Evolutionary conservation across 176 grass and related monocot genomes (phyloP).

Genomic region (Alloteropsis semialata): DNA sequence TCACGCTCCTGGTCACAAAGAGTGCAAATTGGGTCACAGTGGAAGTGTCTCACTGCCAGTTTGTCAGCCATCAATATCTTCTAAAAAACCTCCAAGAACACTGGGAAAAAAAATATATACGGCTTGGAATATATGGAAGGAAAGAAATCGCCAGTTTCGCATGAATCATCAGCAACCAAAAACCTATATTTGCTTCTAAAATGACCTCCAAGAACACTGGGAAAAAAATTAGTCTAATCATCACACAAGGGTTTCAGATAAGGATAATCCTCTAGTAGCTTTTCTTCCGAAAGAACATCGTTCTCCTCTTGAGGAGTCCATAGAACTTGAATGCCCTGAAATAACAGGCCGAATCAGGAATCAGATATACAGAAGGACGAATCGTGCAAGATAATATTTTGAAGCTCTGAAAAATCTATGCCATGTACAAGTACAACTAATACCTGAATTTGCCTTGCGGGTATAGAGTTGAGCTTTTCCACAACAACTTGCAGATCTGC

Average conservation of each 20-base stretch:
- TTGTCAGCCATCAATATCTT: no score
- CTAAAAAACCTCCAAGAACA: no score
- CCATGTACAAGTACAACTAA: neutral
- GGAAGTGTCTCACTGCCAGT: no score
- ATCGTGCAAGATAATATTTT: neutral
- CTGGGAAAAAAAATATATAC: no score
- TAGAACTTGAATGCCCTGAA: slow-evolving; percentile 20
- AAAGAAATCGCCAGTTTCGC: no score
- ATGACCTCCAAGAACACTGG: no score
- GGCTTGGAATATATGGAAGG: no score
- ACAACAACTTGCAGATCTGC: neutral
- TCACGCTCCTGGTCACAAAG: no score
- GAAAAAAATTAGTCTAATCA: neutral
- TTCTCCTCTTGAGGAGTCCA: slow-evolving; percentile 21
- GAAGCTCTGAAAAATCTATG: neutral
- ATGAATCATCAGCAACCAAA: no score
- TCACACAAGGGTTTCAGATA: slow-evolving; percentile 12
- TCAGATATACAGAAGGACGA: neutral
- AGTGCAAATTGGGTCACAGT: no score
- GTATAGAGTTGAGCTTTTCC: slow-evolving; percentile 15
- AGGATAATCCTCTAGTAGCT: slow-evolving; percentile 7
- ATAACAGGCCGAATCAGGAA: neutral
- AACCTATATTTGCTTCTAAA: no score
- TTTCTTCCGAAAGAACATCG: slow-evolving; percentile 16
- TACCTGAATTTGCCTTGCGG: neutral